Conservation (phyloP, 108 stramenopile genomes). For the Cyclostephanos tholiformis region DNA sequence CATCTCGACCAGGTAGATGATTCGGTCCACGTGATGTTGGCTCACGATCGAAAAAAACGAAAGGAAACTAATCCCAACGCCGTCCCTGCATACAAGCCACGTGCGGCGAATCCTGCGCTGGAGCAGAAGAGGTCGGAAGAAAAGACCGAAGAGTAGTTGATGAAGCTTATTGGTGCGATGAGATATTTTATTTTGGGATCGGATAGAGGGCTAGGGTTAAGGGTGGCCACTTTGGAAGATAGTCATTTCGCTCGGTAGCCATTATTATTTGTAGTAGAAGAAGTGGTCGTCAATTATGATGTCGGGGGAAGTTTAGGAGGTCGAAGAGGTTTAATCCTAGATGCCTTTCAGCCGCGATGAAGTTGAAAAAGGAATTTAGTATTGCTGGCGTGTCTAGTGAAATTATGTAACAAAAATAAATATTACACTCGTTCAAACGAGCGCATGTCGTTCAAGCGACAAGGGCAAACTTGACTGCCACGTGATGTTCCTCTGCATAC, state of each 20-base stretch:
- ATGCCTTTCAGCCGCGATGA: no score
- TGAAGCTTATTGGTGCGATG: neutral
- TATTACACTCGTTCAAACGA: no score
- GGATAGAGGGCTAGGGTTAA: neutral
- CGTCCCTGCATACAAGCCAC: conserved; percentile 26
- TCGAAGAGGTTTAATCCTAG: neutral
- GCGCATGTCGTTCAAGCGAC: no score
- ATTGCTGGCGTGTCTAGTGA: no score
- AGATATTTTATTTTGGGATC: neutral
- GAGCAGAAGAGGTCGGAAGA: neutral
- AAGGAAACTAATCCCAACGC: conserved; percentile 20
- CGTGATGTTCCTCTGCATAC: no score
- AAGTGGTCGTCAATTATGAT: no score
- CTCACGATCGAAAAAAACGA: conserved; percentile 38
- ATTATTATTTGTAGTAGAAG: neutral
- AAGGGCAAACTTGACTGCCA: no score
- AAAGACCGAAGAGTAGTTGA: neutral
- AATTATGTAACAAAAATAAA: no score
- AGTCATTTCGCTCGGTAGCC: neutral
- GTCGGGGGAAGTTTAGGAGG: neutral
- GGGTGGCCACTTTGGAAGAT: neutral
- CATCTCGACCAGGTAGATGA: conserved; percentile 40
- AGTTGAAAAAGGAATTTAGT: no score
- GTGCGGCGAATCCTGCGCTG: conserved; percentile 32
- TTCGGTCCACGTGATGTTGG: conserved; percentile 46